Evolutionary conservation across 2,329 filamentous ascomycete species (phyloP).

Genomic region (Fusarium phyllophilum): DNA sequence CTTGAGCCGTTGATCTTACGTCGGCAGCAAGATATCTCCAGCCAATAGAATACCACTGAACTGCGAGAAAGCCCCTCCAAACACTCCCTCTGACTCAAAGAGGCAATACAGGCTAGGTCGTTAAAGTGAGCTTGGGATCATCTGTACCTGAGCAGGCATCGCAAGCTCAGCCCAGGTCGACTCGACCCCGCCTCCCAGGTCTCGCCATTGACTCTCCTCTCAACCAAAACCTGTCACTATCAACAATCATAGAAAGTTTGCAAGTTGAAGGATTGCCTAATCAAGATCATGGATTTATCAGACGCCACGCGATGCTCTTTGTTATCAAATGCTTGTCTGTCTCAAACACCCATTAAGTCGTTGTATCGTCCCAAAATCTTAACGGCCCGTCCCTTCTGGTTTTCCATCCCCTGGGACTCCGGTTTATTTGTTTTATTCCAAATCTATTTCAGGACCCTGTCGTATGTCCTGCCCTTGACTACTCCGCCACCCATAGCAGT

Average conservation of each 20-base stretch:
- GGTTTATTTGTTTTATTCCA: background rate
- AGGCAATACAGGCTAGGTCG: background rate
- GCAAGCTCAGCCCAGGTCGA: conserved; percentile 3
- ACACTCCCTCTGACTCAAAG: background rate
- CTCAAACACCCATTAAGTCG: conserved; percentile 18
- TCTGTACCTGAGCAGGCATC: conserved; percentile 1
- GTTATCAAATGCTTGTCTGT: conserved; percentile 24
- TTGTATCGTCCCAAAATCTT: conserved; percentile 12
- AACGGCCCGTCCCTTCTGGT: conserved; percentile 1
- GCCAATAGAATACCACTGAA: background rate
- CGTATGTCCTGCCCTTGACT: conserved; percentile 78
- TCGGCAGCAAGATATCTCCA: background rate
- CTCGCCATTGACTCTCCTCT: background rate
- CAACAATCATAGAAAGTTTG: conserved; percentile 10
- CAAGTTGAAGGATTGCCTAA: conserved; percentile 16
- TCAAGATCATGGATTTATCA: conserved; percentile 31
- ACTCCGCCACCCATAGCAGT: conserved; percentile 82
- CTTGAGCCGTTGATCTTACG: background rate
- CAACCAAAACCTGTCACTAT: background rate
- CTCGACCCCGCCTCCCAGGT: background rate
- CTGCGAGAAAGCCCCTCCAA: background rate
- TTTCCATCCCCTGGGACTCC: conserved; percentile 14
- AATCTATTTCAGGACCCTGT: conserved; percentile 76
- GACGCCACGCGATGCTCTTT: conserved; percentile 30
- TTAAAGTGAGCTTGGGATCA: background rate